Evolutionary conservation across 2,329 filamentous ascomycete genomes (phyloP), one percentile per base, ranked within the genome.

Genomic region (Aureobasidium pullulans): DNA sequence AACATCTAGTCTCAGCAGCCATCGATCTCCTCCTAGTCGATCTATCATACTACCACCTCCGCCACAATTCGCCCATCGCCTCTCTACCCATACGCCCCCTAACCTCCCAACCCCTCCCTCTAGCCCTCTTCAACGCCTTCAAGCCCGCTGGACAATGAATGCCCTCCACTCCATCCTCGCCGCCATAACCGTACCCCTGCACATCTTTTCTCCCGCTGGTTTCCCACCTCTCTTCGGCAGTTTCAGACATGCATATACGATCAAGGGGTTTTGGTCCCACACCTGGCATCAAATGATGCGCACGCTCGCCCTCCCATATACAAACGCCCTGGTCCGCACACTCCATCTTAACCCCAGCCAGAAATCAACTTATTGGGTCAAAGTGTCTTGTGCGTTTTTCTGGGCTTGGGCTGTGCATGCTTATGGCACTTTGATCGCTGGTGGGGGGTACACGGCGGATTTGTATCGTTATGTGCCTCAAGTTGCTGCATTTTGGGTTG

Each of bases 231-330:
- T 50, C 7, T 50, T 50, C 11, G 47, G 47, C n/a, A 7, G 4
- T 2, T 50, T 50, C 11, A 9, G 1, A 9, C 11, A 36, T 6
- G 47, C 47, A 7, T 50, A 50, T 13, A 50, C 47, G 10, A 36
- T 36, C 16, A 36, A n/a, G 7, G 6, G 32, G 16, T 50, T 50
- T 28, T 50, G 47, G 47, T 31, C 31, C 6, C 9, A 15, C 16
- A 50, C 47, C 2, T 50, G 47, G 47, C 47, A 50, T 37, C 47
- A 50, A 31, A 50, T 50, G 47, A 29, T 50, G 32, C n/a, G 47
- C 3, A 28, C 19, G 1, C 7, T 50, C 1, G n/a, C 16, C 8
- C 6, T 28, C 1, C 47, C 47, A 4, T 50, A 50, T 11, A 50
- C 47, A 3, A 23, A 23, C 9, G 32, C 32, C 6, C 11, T 50